Evolutionary conservation across 768 basidiomycete genomes (phyloP).

Genomic region (Calocera viscosa): DNA sequence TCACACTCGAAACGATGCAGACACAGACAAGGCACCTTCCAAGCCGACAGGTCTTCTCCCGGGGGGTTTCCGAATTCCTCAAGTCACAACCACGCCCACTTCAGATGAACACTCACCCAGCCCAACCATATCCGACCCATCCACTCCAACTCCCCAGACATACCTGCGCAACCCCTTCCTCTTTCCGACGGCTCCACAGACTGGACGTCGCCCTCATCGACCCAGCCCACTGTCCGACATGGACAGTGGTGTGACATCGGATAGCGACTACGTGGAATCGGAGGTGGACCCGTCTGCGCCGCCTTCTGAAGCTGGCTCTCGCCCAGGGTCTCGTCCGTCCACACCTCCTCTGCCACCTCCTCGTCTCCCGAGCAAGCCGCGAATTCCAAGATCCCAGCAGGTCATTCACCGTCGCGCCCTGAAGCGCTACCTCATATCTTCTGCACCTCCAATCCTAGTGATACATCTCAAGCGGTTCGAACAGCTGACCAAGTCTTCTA

Average conservation of each 20-base stretch:
- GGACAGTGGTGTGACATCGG: not conserved
- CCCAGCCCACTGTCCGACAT: not conserved
- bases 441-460: slow-evolving; percentile 75
- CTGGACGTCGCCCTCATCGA: not conserved
- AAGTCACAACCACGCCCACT: not conserved
- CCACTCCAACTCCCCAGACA: not conserved
- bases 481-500: slow-evolving; percentile 48
- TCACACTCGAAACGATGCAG: not conserved
- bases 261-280: slow-evolving; percentile 5
- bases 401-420: slow-evolving; percentile 72
- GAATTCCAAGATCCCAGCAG: slow-evolving; percentile 35
- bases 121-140: not conserved
- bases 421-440: slow-evolving; percentile 86
- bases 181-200: not conserved
- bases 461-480: slow-evolving; percentile 93
- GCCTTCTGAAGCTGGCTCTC: not conserved
- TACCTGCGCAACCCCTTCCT: slow-evolving; percentile 1
- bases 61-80: not conserved
- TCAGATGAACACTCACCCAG: not conserved
- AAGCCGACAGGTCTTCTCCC: not conserved
- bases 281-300: not conserved
- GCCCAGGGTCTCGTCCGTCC: not conserved
- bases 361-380: not conserved
- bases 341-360: not conserved
- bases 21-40: not conserved